Percentiles rank a stretch among this genome's conserved stretches.
phyloP scores from a whole-genome alignment of 129 eudicot species.

The Helichrysum umbraculigerum region DNA sequence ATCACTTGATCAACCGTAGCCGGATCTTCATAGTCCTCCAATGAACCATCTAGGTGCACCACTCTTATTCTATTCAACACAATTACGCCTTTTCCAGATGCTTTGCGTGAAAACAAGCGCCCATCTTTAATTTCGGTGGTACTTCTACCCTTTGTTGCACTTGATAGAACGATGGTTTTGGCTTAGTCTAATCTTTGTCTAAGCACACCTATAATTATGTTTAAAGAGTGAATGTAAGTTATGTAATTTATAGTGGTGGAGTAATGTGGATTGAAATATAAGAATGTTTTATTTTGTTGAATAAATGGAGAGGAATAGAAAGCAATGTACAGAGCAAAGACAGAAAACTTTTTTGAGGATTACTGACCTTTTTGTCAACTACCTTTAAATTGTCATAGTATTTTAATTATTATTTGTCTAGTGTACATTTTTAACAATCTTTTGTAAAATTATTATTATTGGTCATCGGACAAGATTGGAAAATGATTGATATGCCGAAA shows the following conservation, averaged over 20 bases:
- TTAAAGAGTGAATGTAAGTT: neutral
- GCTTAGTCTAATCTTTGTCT: neutral
- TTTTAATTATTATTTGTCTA: too few relatives aligned
- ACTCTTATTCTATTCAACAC: slow-evolving; percentile 18
- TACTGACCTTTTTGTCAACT: neutral
- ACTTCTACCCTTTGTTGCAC: neutral
- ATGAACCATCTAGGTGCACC: slow-evolving; percentile 50
- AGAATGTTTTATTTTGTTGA: neutral
- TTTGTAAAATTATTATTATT: neutral
- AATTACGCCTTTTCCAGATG: neutral
- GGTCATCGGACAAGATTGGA: neutral
- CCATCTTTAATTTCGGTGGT: slow-evolving; percentile 9
- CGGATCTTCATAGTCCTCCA: slow-evolving; percentile 45
- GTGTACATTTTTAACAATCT: too few relatives aligned
- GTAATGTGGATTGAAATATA: neutral
- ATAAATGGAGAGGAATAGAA: neutral
- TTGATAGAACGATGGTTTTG: neutral
- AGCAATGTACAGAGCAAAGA: neutral
- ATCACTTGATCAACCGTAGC: slow-evolving; percentile 41
- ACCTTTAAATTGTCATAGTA: neutral
- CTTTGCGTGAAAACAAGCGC: slow-evolving; percentile 20
- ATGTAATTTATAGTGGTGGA: slow-evolving; percentile 14
- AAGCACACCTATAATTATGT: neutral
- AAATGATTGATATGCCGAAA: too few relatives aligned
- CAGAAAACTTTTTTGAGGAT: neutral